Percentiles rank a stretch among this genome's conserved stretches.
Conservation (phyloP, 225 moss, liverwort and hornwort genomes). For the Straminergon stramineum region DNA sequence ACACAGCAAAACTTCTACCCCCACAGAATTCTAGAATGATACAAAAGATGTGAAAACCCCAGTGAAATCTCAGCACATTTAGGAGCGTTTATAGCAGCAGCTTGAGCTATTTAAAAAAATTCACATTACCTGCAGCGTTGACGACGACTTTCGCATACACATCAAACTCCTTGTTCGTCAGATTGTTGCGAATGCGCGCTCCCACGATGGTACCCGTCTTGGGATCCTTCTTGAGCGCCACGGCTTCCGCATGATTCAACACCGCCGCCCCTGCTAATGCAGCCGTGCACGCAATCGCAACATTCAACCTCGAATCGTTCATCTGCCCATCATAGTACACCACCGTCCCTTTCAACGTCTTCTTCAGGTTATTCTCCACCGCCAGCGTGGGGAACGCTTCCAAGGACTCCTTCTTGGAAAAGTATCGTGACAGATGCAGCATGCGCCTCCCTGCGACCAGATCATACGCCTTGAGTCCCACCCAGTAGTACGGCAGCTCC, state of each 20-base stretch:
- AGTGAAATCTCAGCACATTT: background rate
- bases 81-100: background rate
- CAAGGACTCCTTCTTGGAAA: constrained; percentile 72
- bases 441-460: constrained; percentile 88
- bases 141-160: constrained; percentile 81
- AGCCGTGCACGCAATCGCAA: constrained; percentile 89
- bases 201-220: constrained; percentile 50
- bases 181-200: constrained; percentile 68
- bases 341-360: constrained; percentile 84
- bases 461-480: constrained; percentile 94
- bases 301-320: constrained; percentile 92
- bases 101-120: background rate
- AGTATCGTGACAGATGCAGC: constrained; percentile 82
- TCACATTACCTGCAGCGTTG: constrained; percentile 40
- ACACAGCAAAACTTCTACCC: background rate
- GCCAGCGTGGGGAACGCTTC: constrained; percentile 89
- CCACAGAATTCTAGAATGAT: background rate
- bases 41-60: background rate
- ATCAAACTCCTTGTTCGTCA: constrained; percentile 80
- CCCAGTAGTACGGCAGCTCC: constrained; percentile 98
- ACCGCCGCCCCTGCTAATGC: constrained; percentile 81
- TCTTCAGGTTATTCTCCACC: constrained; percentile 49
- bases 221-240: constrained; percentile 57
- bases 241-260: constrained; percentile 85
- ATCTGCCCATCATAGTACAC: constrained; percentile 99